Evolutionary conservation across 495 filamentous ascomycete species (phyloP), one percentile per base, ranked within the genome.

Genomic region (Alectoria sarmentosa): DNA sequence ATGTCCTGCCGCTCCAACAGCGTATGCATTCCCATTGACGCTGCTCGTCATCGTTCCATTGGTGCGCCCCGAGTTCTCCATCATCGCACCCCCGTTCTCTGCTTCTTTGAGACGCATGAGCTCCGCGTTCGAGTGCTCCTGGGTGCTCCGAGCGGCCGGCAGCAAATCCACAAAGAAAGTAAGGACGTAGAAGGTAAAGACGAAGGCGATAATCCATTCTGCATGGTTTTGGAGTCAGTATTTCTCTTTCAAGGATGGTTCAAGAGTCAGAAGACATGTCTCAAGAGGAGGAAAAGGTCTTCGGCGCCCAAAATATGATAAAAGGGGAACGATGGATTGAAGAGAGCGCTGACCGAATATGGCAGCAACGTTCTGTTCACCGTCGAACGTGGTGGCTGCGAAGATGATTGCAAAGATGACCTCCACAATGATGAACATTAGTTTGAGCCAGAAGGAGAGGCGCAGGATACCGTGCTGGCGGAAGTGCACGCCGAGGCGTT

Each of bases 181-280:
- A 57, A 96, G 82, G 49, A 96, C 79, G 74, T 95, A 97, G 70
- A 90, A 88, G 14, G 88, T 92, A 77, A 96, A 98, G 66, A 97
- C 79, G 69, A 98, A 86, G 30, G 92, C 87, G 66, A 98, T 88
- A 60, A 87, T 76, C 70, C 70, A 72, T 30, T 83, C n/a, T n/a
- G n/a, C n/a, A n/a, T n/a, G n/a, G n/a, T n/a, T n/a, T n/a, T n/a
- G n/a, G n/a, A n/a, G n/a, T n/a, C n/a, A n/a, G n/a, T n/a, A n/a
- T n/a, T n/a, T n/a, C n/a, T n/a, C n/a, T n/a, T n/a, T n/a, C n/a
- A n/a, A n/a, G n/a, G n/a, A n/a, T n/a, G n/a, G n/a, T n/a, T n/a
- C n/a, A n/a, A n/a, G n/a, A n/a, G n/a, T n/a, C n/a, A n/a, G n/a
- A n/a, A n/a, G n/a, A n/a, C n/a, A n/a, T n/a, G n/a, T n/a, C n/a